Conservation (phyloP, 805 yeast species). For the Komagataella pastoris region DNA sequence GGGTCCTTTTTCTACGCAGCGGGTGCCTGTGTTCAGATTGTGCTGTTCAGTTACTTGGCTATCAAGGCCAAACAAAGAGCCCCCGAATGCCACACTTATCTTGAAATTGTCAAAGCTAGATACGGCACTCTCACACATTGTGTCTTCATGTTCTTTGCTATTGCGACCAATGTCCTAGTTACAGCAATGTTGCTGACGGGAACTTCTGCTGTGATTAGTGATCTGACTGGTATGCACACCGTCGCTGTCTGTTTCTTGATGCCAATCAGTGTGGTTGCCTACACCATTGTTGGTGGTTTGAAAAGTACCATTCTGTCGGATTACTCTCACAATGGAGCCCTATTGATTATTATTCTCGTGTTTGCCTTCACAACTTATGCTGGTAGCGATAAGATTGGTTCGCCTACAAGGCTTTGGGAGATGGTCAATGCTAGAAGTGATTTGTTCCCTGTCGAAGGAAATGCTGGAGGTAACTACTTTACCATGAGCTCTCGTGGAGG, state of each 20-base stretch:
- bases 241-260: conserved; percentile 74
- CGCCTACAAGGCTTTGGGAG: conserved; percentile 75
- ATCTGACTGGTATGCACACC: conserved; percentile 67
- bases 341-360: conserved; percentile 63
- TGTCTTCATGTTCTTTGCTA: conserved; percentile 64
- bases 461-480: conserved; percentile 75
- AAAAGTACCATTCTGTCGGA: conserved; percentile 76
- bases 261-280: conserved; percentile 68
- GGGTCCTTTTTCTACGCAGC: conserved; percentile 82
- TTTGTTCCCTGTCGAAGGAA: conserved; percentile 58
- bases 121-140: conserved; percentile 69
- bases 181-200: conserved; percentile 89
- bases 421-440: conserved; percentile 46
- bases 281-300: conserved; percentile 72
- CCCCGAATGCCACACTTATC: conserved; percentile 83
- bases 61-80: conserved; percentile 83
- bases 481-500: conserved; percentile 82
- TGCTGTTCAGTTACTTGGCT: conserved; percentile 75
- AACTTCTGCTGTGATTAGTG: conserved; percentile 72
- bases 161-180: conserved; percentile 80
- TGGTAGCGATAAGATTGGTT: conserved; percentile 55
- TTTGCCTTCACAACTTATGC: conserved; percentile 76
- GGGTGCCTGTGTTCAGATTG: conserved; percentile 85
- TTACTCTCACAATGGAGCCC: conserved; percentile 69
- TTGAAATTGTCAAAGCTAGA: conserved; percentile 71